Evolutionary conservation across 768 basidiomycete species (phyloP), one percentile per base, ranked within the genome.

Genomic region (Hericium rajendrae): DNA sequence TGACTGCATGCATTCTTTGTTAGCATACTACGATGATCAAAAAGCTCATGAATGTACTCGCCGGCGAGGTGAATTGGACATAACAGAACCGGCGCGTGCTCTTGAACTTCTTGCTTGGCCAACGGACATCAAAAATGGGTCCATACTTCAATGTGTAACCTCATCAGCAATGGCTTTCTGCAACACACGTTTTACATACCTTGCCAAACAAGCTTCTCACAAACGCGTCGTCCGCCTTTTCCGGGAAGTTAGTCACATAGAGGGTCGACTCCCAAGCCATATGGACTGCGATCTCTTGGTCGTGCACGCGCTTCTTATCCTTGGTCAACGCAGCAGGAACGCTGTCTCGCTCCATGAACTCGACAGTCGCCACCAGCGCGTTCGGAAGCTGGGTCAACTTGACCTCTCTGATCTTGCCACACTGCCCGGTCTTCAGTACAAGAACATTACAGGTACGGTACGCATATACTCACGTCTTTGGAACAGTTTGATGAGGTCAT

Each of bases 91-190:
- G 80, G 38, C 97, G 76, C 2, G 88, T 87, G 57, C 74, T 83
- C 71, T 94, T 95, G 77, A 92, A 94, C 67, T 97, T 97, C 67
- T 94, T 94, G 72, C 92, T 94, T 5, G 97, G 97, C 95, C 95
- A 98, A 37, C 97, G 88, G 16, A 93, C 88, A 61, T 98, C 94
- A 59, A 98, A 90, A 55, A 99, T 80, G 4, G 78, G 80, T 10
- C 97, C 97, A 70, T 88, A 94, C 93, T 97, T 56, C 1, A 43
- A 32, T 40, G 24, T 39, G 55, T 64, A 49, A 57, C 46, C 24
- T 38, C 61, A 38, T 55, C 53, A 1, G 41, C 48, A 32, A 9
- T 52, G 48, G 0, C 11, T 38, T 18, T 20, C 37, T 38, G 43
- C 48, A 43, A 49, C 10, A 8, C 24, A 43, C 37, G 2, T 28